A percentile compares a stretch with the other conserved stretches of the same genome.
Conservation (phyloP, 139 green algal species). For the Zygnema circumcarinatum region DNA sequence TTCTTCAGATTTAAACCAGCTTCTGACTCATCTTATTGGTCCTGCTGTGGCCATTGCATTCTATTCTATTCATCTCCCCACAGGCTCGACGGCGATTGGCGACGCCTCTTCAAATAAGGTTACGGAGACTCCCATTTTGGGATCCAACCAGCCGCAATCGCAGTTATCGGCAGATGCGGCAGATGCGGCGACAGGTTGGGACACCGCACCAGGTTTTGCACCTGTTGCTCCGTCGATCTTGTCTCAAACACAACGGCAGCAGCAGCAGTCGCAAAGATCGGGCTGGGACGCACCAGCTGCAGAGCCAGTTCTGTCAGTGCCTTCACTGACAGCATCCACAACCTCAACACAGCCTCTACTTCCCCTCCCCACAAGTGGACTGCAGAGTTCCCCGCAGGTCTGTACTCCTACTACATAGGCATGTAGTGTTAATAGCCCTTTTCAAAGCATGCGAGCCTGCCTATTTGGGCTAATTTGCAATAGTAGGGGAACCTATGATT, state of each 20-base stretch:
- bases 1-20: too few species aligned
- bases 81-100: too few species aligned
- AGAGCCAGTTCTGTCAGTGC: neutral
- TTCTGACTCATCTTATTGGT: too few species aligned
- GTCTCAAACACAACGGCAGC: neutral
- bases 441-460: too few species aligned
- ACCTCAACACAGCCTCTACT: constrained; percentile 4
- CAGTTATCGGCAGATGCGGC: neutral
- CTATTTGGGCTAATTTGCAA: too few species aligned
- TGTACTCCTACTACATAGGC: too few species aligned
- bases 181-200: neutral
- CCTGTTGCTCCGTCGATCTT: neutral
- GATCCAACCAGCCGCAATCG: neutral
- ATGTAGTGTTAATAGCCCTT: too few species aligned
- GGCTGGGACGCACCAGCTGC: neutral
- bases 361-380: constrained; percentile 4
- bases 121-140: neutral
- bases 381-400: neutral
- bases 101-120: neutral
- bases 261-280: neutral
- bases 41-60: too few species aligned
- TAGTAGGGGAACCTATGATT: too few species aligned
- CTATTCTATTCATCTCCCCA: neutral
- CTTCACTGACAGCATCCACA: neutral
- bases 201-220: neutral